Evolutionary conservation across 2,329 filamentous ascomycete genomes (phyloP), one percentile per base, ranked within the genome.

Genomic region (Aspergillus uvarum): DNA sequence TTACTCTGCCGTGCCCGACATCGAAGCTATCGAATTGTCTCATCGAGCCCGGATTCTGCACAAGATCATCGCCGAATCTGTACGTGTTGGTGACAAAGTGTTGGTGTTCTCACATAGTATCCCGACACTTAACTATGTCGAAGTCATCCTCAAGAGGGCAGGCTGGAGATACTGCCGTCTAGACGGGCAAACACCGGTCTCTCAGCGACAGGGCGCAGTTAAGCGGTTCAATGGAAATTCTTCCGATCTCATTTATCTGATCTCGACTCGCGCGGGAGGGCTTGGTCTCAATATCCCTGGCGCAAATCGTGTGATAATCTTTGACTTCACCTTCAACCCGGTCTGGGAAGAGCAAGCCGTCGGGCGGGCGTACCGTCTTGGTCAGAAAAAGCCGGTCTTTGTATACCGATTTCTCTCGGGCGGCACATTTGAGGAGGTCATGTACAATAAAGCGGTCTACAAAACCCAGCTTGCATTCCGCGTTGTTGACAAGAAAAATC

Each of bases 301-400:
- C 1, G 93, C 93, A 1, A 96, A 92, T 71, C 86, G 93, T 21
- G 90, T 96, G 1, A 84, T 97, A 21, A 89, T 97, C 21, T 89
- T 96, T 58, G 93, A 97, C 72, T 91, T 89, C 69, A 82, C 83
- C 62, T 96, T 88, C 77, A 95, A 93, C 64, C 93, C 93, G 0
- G 83, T 87, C 5, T 82, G 88, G 70, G 93, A 96, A 73, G 88
- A 92, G 68, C 93, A 97, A 75, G 93, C 93, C 1, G 86, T 96
- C 54, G 93, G 92, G 2, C 85, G 93, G 56, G 89, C 91, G 0
- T 96, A 95, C 74, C 90, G 93, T 1, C 84, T 97, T 35, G 92
- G 92, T 0, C 93, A 97, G 74, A 80, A 77, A 42, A 95, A 93
- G 67, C 82, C 84, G 0, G 92, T 96, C 1, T 93, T 85, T 70